A percentile compares a stretch with the other conserved stretches of the same genome.
Evolutionary conservation across 2,329 filamentous ascomycete genomes (phyloP).

Genomic region (Ophiocordyceps camponoti-leonardi): DNA sequence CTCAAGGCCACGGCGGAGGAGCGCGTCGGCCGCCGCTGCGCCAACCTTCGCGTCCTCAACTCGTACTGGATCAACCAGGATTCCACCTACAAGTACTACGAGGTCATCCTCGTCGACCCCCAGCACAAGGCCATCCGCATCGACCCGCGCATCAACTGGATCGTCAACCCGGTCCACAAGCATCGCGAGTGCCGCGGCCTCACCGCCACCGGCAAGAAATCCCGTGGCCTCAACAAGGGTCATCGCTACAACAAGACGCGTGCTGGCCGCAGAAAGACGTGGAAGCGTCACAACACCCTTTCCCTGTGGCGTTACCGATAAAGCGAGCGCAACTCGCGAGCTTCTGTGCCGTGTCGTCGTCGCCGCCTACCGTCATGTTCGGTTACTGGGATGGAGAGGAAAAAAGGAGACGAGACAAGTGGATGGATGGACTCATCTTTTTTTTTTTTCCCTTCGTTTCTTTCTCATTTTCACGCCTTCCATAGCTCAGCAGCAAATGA

Average conservation of each 20-base stretch:
- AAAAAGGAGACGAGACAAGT: too few species aligned
- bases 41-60: conserved; percentile 98
- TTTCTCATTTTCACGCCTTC: too few species aligned
- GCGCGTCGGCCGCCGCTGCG: conserved; percentile 97
- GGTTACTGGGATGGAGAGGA: too few species aligned
- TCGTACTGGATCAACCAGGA: conserved; percentile 99
- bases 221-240: conserved; percentile 97
- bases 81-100: conserved; percentile 99
- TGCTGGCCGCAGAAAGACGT: conserved; percentile 97
- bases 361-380: too few species aligned
- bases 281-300: conserved; percentile 99
- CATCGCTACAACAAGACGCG: conserved; percentile 98
- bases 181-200: conserved; percentile 97
- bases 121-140: conserved; percentile 99
- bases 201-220: conserved; percentile 98
- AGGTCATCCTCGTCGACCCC: conserved; percentile 98
- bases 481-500: neutral
- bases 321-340: conserved; percentile 18
- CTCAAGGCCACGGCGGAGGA: conserved; percentile 96
- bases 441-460: too few species aligned
- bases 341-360: neutral
- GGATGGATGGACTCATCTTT: too few species aligned
- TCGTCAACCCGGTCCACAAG: conserved; percentile 99
- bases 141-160: conserved; percentile 99
- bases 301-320: conserved; percentile 96